phyloP scores from a whole-genome alignment of 2,329 filamentous ascomycete species.

The Pseudogymnoascus sp. region DNA sequence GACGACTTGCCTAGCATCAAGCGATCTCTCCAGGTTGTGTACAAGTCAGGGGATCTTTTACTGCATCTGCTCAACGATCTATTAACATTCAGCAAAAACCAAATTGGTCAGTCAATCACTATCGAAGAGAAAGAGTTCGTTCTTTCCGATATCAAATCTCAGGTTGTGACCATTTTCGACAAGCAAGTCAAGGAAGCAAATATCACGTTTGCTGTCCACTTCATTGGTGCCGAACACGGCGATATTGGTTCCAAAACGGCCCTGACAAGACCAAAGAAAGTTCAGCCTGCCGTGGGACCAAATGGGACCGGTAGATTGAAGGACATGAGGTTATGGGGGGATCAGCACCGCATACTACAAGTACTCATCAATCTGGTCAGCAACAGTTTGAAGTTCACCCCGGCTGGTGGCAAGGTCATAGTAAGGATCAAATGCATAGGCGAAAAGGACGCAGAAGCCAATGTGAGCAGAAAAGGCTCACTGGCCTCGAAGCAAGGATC shows the following conservation, averaged over 20 bases:
- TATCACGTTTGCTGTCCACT: conserved; percentile 67
- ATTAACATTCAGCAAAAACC: conserved; percentile 89
- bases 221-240: conserved; percentile 45
- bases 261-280: conserved; percentile 21
- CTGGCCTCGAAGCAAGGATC: conserved; percentile 20
- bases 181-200: conserved; percentile 77
- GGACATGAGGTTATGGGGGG: conserved; percentile 84
- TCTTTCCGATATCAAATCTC: conserved; percentile 73
- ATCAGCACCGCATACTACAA: conserved; percentile 82
- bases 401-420: conserved; percentile 64
- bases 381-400: conserved; percentile 89
- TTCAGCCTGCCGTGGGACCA: conserved; percentile 54
- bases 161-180: conserved; percentile 79
- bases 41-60: conserved; percentile 79
- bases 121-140: conserved; percentile 82
- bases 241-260: conserved; percentile 12
- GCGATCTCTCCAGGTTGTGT: conserved; percentile 77
- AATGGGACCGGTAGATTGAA: conserved; percentile 62
- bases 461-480: conserved; percentile 24
- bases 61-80: conserved; percentile 83
- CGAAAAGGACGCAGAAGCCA: conserved; percentile 35
- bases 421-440: conserved; percentile 69
- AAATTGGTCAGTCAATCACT: conserved; percentile 76
- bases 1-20: conserved; percentile 72
- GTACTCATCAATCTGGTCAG: conserved; percentile 91